Conservation (phyloP, 257 asterid genomes). For the Osmanthus fragrans region DNA sequence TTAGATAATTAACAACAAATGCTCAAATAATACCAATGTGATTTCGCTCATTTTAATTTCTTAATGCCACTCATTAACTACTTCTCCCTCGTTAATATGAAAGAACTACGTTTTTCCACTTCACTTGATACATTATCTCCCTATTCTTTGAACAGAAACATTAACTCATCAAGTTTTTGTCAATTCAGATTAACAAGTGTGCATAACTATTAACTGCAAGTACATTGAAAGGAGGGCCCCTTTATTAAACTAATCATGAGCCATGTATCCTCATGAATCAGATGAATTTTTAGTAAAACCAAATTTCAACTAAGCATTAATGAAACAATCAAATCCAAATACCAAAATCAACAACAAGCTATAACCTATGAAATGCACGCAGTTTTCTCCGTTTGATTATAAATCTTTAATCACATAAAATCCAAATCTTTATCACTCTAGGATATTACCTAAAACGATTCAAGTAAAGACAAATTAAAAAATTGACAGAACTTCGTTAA, state of each 20-base stretch:
- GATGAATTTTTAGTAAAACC: not conserved
- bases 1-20: not conserved
- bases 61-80: not conserved
- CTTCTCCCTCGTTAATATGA: not conserved
- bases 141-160: not conserved
- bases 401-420: not conserved
- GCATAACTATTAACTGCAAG: not conserved
- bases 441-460: constrained; percentile 1
- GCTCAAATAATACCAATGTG: not conserved
- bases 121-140: not conserved
- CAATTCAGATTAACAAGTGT: constrained; percentile 5
- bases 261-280: not conserved
- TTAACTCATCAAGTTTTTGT: not conserved
- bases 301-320: not conserved
- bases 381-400: not conserved
- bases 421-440: not conserved
- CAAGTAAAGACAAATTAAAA: not conserved
- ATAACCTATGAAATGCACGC: not conserved
- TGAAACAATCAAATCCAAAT: not conserved
- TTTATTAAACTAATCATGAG: not conserved
- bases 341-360: not conserved
- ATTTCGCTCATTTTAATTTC: not conserved
- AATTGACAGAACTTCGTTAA: not conserved
- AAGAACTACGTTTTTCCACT: not conserved
- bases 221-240: not conserved